These are phyloP conservation scores for cucumber (Cucumis sativus) DNA, from an alignment of 306 rosid species.

Conservation along the genomic window DNA sequence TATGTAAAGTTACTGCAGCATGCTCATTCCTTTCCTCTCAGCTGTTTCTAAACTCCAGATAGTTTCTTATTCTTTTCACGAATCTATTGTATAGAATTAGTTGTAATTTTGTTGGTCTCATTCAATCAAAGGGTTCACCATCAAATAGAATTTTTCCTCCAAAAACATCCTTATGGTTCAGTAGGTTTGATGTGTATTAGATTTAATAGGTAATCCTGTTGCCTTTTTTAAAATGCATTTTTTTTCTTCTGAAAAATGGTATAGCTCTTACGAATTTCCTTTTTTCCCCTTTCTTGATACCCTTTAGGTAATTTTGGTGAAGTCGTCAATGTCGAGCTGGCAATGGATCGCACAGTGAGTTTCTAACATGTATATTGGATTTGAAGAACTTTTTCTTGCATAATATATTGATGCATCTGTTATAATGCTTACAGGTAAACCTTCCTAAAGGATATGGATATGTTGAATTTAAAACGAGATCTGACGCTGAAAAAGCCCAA, in stretches of 20 bases:
- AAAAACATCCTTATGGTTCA: background rate
- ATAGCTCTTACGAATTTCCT: conserved; percentile 3
- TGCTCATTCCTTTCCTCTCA: background rate
- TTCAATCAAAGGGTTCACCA: background rate
- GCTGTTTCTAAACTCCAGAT: background rate
- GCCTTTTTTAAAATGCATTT: background rate
- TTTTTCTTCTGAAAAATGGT: background rate
- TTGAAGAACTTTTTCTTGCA: background rate
- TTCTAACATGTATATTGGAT: conserved; percentile 3
- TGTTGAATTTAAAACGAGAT: conserved; percentile 84
- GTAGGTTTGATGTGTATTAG: background rate
- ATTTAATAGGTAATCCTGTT: background rate
- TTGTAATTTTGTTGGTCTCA: background rate
- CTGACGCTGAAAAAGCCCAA: conserved; percentile 83
- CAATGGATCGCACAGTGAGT: conserved; percentile 85
- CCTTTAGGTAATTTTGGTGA: conserved; percentile 75
- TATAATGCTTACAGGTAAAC: conserved; percentile 46
- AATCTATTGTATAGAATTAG: background rate
- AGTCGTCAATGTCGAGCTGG: conserved; percentile 86
- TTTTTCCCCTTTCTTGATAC: background rate
- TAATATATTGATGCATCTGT: background rate
- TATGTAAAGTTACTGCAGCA: background rate
- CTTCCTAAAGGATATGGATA: conserved; percentile 95
- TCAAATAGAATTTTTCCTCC: background rate
- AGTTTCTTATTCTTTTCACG: background rate